phyloP scores from a whole-genome alignment of 305 asterid genomes.

The Solanum aculeatissimum region DNA sequence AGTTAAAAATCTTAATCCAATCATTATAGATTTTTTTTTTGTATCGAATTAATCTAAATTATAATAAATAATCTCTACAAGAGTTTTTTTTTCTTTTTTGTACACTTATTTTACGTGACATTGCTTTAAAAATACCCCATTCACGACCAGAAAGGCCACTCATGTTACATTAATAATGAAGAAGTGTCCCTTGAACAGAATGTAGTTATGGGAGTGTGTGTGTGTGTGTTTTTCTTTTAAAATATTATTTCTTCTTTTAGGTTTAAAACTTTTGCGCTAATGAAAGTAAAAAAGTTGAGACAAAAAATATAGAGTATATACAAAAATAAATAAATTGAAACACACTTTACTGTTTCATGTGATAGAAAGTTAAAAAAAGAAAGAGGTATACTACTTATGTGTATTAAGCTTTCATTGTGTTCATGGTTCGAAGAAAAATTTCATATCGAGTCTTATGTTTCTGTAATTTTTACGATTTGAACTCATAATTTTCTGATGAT shows the following conservation, averaged over 20 bases:
- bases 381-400: too few relatives aligned
- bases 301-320: neutral
- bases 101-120: neutral
- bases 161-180: neutral
- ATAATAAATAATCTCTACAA: too few relatives aligned
- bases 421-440: too few relatives aligned
- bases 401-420: too few relatives aligned
- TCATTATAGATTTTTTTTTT: neutral
- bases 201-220: neutral
- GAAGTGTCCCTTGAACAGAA: neutral
- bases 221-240: neutral
- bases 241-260: neutral
- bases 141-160: neutral
- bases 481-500: neutral
- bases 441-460: neutral
- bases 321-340: neutral
- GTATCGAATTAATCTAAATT: too few relatives aligned
- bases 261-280: neutral
- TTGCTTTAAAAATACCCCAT: neutral
- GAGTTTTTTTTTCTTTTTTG: neutral
- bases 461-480: neutral
- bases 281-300: neutral
- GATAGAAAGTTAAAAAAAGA: neutral
- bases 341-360: neutral
- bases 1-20: neutral